Base-by-base conservation (phyloP, 768 basidiomycete genomes). In the Xerocomellus amylosporus region DNA sequence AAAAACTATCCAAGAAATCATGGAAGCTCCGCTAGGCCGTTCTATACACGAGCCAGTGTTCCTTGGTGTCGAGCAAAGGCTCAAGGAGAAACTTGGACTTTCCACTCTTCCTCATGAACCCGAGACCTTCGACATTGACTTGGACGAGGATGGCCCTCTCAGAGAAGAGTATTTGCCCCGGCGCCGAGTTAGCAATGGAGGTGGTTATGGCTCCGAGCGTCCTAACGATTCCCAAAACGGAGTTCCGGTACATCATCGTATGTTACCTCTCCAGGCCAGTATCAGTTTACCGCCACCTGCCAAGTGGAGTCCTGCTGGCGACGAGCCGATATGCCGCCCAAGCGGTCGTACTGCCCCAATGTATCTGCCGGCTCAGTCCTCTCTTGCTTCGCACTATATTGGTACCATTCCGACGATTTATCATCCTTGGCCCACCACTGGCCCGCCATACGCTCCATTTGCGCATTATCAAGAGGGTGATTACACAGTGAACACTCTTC, bases 131-230 rank as follows among this genome's bases (percentile, higher is more conserved):
- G 88, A 90, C 63, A 88, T 92, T 49, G 85, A 92, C 71, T 75
- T 92, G 40, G 90, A 92, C 60, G 86, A 89, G 67, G 88, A 90
- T 64, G 90, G 90, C 2, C 90, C 90, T 33, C 75, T 92, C 46
- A 75, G 88, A 46, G 87, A 90, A 64, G 89, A 92, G 63, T 91
- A 92, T 58, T 69, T 91, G 50, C 90, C 90, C 14, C 82, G 76
- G 60, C 86, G 88, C 48, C 86, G 86, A 46, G 55, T 55, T 22
- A 58, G 65, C 51, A 61, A 62, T 30, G 63, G 51, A 20, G 55
- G 54, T 30, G 46, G 49, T n/a, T 30, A 40, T 20, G 34, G 13
- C 12, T 48, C 53, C n/a, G 56, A 56, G 28, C 20, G 38, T 43
- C 28, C 39, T 8, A 20, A 44, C 15, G 49, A 56, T 22, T 17